Percentiles rank a stretch among this genome's conserved stretches.
phyloP scores from a whole-genome alignment of 345 rosid species.

The Brassica juncea region DNA sequence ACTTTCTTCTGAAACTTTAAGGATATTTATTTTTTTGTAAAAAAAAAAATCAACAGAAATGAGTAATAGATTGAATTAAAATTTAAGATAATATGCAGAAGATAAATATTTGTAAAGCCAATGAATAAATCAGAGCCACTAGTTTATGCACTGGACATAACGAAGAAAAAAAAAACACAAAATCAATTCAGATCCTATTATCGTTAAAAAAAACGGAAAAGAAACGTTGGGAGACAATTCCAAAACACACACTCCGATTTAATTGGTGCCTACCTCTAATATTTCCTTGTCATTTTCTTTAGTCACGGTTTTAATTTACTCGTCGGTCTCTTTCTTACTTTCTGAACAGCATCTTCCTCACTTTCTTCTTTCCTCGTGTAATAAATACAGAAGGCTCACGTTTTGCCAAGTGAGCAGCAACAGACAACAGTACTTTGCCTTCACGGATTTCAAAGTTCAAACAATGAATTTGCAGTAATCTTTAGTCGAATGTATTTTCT shows the following conservation, averaged over 20 bases:
- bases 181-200: not conserved
- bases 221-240: slow-evolving; percentile 20
- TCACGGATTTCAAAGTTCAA: slow-evolving; percentile 31
- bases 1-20: no score
- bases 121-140: slow-evolving; percentile 19
- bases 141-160: slow-evolving; percentile 5
- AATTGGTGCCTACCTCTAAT: not conserved
- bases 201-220: not conserved
- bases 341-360: slow-evolving; percentile 25
- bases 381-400: slow-evolving; percentile 24
- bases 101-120: not conserved
- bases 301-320: slow-evolving; percentile 38
- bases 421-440: not conserved
- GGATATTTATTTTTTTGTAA: no score
- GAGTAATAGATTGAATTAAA: not conserved
- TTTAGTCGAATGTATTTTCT: slow-evolving; percentile 10
- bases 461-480: slow-evolving; percentile 21
- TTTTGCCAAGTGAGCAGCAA: slow-evolving; percentile 20
- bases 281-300: slow-evolving; percentile 16
- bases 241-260: slow-evolving; percentile 24
- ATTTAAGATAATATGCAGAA: not conserved
- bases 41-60: not conserved
- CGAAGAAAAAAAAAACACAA: not conserved
- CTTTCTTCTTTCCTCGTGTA: not conserved
- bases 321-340: slow-evolving; percentile 25